Base-by-base conservation (phyloP, 73 alveolate species). In the Breviolum minutum region DNA sequence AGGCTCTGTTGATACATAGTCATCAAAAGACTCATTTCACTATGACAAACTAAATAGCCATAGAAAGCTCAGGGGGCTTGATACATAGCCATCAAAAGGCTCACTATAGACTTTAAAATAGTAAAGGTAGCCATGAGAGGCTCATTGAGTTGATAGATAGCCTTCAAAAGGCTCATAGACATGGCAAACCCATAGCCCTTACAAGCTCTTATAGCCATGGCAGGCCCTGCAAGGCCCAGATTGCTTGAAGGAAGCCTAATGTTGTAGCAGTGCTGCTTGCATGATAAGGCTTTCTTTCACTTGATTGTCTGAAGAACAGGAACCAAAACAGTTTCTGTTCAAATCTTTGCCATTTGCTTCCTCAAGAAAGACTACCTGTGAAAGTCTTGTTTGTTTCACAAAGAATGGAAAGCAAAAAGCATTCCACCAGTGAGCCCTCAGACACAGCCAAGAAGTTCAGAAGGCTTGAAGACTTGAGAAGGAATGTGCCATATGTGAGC, bases 401-500 rank as follows among this genome's bases (percentile, higher is more conserved):
- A 32, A 1, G 40, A 40, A 73, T 68, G 77, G 77, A 68, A 14
- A 68, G 77, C 77, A 68, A 68, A 68, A 68, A 22, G 77, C 77
- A 0, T 68, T 68, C 77, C 77, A 68, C 77, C 54, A 40, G 54
- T 40, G 54, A 40, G 54, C 54, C 54, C 54, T 40, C 54, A 40
- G 54, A 40, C 54, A 40, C 5, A 40, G 54, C 54, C 17, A 14
- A 68, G 77, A 83, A 83, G 64, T 22, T 20, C 48, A 60, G 77
- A 27, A 62, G 63, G 29, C 32, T 85, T 8, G 94, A 85, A 14
- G 11, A 85, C 0, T 14, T 85, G 19, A 85, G 94, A 63, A 60
- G 77, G 63, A 14, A 27, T 14, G n/a, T 32, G 27, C 91, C 91
- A n/a, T 85, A 62, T 85, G 94, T 85, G 54, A 30, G 60, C n/a